Conservation (phyloP, 768 basidiomycete species). For the Russula olivacea region DNA sequence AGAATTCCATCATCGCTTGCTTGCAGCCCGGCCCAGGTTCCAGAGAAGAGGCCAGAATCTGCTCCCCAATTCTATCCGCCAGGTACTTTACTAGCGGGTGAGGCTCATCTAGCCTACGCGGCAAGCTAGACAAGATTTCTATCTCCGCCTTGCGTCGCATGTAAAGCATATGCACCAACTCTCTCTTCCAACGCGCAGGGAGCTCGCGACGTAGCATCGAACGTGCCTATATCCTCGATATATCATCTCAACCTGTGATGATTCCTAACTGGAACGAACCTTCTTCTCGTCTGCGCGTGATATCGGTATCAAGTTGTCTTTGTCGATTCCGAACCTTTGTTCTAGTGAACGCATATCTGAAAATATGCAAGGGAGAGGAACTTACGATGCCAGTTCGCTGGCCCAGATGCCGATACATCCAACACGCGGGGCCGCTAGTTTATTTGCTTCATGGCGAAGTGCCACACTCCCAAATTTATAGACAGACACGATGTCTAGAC, state of each 20-base stretch:
- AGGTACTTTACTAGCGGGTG: slow-evolving; percentile 29
- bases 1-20: neutral
- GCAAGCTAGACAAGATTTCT: slow-evolving; percentile 48
- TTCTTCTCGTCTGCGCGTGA: slow-evolving; percentile 70
- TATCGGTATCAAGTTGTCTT: slow-evolving; percentile 61
- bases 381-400: slow-evolving; percentile 61
- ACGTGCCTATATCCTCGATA: slow-evolving; percentile 43
- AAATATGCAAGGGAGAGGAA: neutral
- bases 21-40: neutral
- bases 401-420: slow-evolving; percentile 76
- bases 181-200: slow-evolving; percentile 68
- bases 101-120: neutral
- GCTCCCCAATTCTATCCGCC: slow-evolving; percentile 24
- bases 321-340: slow-evolving; percentile 57
- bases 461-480: slow-evolving; percentile 75
- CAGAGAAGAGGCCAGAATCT: neutral
- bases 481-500: slow-evolving; percentile 84
- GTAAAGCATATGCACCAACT: slow-evolving; percentile 75
- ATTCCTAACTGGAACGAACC: slow-evolving; percentile 34
- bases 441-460: slow-evolving; percentile 64
- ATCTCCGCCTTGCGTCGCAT: slow-evolving; percentile 90
- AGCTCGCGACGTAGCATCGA: slow-evolving; percentile 52
- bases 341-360: neutral
- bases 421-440: slow-evolving; percentile 60
- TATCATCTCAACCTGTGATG: neutral